phyloP scores from a whole-genome alignment of 768 basidiomycete genomes.

The Hericium erinaceus region DNA sequence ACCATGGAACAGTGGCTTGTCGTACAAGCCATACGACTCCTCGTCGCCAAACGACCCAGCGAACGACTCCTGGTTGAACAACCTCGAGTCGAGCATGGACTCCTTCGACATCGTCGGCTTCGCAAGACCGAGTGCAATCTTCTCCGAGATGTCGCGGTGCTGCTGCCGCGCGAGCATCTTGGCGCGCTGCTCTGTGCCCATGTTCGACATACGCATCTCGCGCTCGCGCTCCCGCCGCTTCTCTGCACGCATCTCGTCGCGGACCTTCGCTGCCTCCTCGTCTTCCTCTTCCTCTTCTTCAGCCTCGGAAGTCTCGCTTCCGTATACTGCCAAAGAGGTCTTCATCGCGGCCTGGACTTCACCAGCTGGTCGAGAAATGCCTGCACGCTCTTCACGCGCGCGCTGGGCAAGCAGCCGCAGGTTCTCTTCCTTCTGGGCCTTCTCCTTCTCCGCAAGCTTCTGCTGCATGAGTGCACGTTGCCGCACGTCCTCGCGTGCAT shows the following conservation, averaged over 20 bases:
- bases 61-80: slow-evolving; percentile 95
- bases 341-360: slow-evolving; percentile 65
- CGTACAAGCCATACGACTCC: slow-evolving; percentile 91
- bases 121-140: slow-evolving; percentile 94
- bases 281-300: slow-evolving; percentile 39
- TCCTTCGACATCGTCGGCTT: slow-evolving; percentile 96
- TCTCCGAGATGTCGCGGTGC: slow-evolving; percentile 98
- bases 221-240: slow-evolving; percentile 91
- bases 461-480: slow-evolving; percentile 97
- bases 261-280: slow-evolving; percentile 75
- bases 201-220: slow-evolving; percentile 97
- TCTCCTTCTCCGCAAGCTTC: slow-evolving; percentile 97
- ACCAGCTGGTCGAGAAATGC: slow-evolving; percentile 58
- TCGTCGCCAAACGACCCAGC: slow-evolving; percentile 78
- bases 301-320: slow-evolving; percentile 60
- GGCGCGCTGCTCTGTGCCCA: slow-evolving; percentile 94
- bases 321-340: slow-evolving; percentile 76
- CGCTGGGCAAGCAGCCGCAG: slow-evolving; percentile 89
- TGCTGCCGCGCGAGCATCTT: slow-evolving; percentile 94
- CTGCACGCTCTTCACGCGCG: slow-evolving; percentile 88
- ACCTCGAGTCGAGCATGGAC: slow-evolving; percentile 90
- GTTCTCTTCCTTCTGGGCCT: slow-evolving; percentile 93
- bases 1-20: slow-evolving; percentile 91
- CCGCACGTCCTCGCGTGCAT: slow-evolving; percentile 95
- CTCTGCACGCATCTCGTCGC: slow-evolving; percentile 87